Evolutionary conservation across 805 yeast species (phyloP).

Genomic region (Jamesozyma lodderae): DNA sequence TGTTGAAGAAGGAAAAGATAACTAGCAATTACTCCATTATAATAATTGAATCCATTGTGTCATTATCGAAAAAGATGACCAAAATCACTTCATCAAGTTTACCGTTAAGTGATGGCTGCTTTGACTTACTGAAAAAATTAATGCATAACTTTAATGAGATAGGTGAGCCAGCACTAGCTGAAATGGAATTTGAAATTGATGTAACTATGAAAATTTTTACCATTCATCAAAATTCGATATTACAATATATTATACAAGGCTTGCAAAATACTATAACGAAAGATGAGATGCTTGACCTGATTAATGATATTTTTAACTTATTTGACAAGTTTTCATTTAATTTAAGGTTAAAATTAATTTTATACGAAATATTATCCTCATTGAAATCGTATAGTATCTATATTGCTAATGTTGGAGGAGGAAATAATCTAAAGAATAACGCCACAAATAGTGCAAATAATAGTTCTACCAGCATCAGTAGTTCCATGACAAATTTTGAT

Average conservation of each 20-base stretch:
- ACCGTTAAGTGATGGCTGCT: slow-evolving; percentile 3
- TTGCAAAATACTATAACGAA: slow-evolving; percentile 6
- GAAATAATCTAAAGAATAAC: neutral
- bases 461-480: too few relatives aligned
- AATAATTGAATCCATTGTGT: slow-evolving; percentile 18
- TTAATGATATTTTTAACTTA: slow-evolving; percentile 14
- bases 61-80: slow-evolving; percentile 17
- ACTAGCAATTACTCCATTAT: slow-evolving; percentile 11
- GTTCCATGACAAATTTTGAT: too few relatives aligned
- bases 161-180: slow-evolving; percentile 7
- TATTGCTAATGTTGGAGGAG: slow-evolving; percentile 10
- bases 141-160: slow-evolving; percentile 10
- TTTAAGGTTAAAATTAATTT: slow-evolving; percentile 23
- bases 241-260: slow-evolving; percentile 13
- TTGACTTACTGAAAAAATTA: slow-evolving; percentile 10
- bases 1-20: slow-evolving; percentile 6
- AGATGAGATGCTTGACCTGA: slow-evolving; percentile 4
- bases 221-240: slow-evolving; percentile 23
- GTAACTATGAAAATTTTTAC: slow-evolving; percentile 21
- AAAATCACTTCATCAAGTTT: slow-evolving; percentile 4
- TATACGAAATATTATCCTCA: slow-evolving; percentile 26
- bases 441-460: neutral
- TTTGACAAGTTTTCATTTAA: slow-evolving; percentile 24
- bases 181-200: slow-evolving; percentile 13
- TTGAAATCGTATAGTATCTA: slow-evolving; percentile 24